Evolutionary conservation across 805 yeast species (phyloP), one percentile per base, ranked within the genome.

Genomic region (Candida nonsorbophila): DNA sequence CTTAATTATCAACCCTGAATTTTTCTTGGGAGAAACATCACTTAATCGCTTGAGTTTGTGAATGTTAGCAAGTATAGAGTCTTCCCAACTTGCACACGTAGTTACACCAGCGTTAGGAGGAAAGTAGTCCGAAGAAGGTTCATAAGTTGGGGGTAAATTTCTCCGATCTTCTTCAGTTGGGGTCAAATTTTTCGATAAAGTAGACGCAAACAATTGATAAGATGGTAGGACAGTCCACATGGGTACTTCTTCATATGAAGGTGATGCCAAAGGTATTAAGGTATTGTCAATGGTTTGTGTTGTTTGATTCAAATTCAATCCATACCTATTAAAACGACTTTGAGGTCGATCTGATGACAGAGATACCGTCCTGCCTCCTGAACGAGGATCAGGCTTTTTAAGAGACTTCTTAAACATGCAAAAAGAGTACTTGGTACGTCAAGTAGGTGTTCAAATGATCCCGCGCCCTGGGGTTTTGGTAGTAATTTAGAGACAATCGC

Each of bases 181-280:
- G 7, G 54, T 49, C 29, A 60, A 44, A 30, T 45, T 50, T 29
- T 55, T 58, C 13, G 65, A 56, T 23, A 62, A 50, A 4, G 65
- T 60, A 16, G 60, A 51, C 35, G 53, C 58, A 33, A 51, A 58
- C 59, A 62, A 54, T 26, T 58, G 61, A 37, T 62, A 62, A 3
- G 66, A 59, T 4, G 69, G 69, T 12, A 62, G 40, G 24, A 62
- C 60, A 30, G 53, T 60, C 62, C 66, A 57, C 14, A 60, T 43
- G 1, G 66, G 65, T 16, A 48, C 61, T 11, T 42, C 46, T 12
- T 39, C 39, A 20, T 39, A 39, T 8, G 35, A 24, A n/a, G 43
- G 43, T 7, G 43, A 39, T 8, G 28, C 35, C 7, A 39, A 20
- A 3, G 43, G 43, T 2, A 7, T 18, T 10, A 18, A 18, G 7